A percentile compares a stretch with the other conserved stretches of the same genome.
Conservation (phyloP, 768 basidiomycete species). For the Boletus vinaceobasis region DNA sequence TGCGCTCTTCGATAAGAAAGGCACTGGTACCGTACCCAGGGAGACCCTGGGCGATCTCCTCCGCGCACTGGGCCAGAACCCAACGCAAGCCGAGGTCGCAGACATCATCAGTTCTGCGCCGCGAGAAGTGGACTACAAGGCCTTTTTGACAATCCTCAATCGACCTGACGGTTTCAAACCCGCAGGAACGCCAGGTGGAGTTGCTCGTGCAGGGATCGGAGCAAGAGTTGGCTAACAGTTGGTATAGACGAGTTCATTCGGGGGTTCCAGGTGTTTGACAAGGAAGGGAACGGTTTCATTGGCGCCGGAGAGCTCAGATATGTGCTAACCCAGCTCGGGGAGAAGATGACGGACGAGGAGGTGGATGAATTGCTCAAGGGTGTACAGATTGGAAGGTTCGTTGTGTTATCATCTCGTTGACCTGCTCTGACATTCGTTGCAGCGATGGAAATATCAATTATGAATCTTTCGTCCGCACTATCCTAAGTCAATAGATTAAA, state of each 20-base stretch:
- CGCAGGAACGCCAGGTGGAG: slow-evolving; percentile 84
- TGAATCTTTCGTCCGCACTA: slow-evolving; percentile 93
- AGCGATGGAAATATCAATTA: slow-evolving; percentile 98
- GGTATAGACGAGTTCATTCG: slow-evolving; percentile 95
- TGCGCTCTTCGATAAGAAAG: slow-evolving; percentile 96
- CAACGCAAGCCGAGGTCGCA: slow-evolving; percentile 96
- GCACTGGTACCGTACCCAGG: slow-evolving; percentile 83
- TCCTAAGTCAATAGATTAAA: slow-evolving; percentile 70
- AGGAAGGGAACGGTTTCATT: slow-evolving; percentile 69
- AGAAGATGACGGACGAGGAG: slow-evolving; percentile 98
- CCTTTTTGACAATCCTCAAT: slow-evolving; percentile 88
- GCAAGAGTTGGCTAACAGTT: neutral
- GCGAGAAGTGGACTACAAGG: slow-evolving; percentile 87
- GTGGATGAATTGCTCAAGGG: slow-evolving; percentile 97
- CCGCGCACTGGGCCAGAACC: slow-evolving; percentile 94
- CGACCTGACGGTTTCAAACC: slow-evolving; percentile 97
- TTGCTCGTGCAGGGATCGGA: slow-evolving; percentile 14
- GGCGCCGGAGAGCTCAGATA: slow-evolving; percentile 68
- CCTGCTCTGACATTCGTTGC: slow-evolving; percentile 4
- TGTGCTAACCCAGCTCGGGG: slow-evolving; percentile 92
- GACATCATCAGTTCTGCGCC: slow-evolving; percentile 74
- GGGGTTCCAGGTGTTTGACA: slow-evolving; percentile 98
- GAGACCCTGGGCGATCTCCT: slow-evolving; percentile 90
- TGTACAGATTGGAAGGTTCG: slow-evolving; percentile 84
- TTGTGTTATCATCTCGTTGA: slow-evolving; percentile 16